A percentile compares a stretch with the other conserved stretches of the same genome.
phyloP scores from a whole-genome alignment of 305 asterid species.

The Ilex paraguariensis region DNA sequence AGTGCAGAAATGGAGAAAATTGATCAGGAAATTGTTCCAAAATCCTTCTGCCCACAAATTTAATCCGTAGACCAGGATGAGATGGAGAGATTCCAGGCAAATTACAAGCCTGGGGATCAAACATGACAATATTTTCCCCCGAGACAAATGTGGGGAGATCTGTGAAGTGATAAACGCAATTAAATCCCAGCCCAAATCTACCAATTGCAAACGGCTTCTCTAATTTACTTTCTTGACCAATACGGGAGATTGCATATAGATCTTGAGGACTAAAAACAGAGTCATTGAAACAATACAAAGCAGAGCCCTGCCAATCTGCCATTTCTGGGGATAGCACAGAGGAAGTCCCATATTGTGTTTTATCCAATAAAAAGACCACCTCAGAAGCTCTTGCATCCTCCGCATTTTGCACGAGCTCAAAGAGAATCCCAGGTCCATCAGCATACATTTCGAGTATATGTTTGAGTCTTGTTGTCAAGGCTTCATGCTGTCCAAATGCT shows the following conservation, averaged over 20 bases:
- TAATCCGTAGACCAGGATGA: conserved; percentile 94
- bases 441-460: conserved; percentile 99
- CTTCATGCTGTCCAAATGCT: conserved; percentile 99
- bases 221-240: conserved; percentile 96
- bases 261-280: conserved; percentile 95
- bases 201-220: conserved; percentile 99
- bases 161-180: conserved; percentile 91
- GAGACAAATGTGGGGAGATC: conserved; percentile 95
- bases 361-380: conserved; percentile 85
- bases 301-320: conserved; percentile 99
- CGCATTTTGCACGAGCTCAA: conserved; percentile 96
- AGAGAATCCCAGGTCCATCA: conserved; percentile 91
- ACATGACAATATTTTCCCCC: conserved; percentile 94
- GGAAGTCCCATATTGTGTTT: conserved; percentile 86
- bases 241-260: conserved; percentile 93
- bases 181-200: conserved; percentile 97
- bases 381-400: conserved; percentile 96
- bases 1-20: conserved; percentile 92
- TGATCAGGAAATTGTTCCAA: conserved; percentile 97
- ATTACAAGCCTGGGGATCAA: conserved; percentile 96
- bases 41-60: conserved; percentile 68
- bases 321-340: conserved; percentile 98
- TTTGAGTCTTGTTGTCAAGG: conserved; percentile 90
- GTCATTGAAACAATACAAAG: conserved; percentile 93
- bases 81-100: conserved; percentile 96